phyloP scores from a whole-genome alignment of 495 filamentous ascomycete species.

The Lindgomyces ingoldianus region DNA sequence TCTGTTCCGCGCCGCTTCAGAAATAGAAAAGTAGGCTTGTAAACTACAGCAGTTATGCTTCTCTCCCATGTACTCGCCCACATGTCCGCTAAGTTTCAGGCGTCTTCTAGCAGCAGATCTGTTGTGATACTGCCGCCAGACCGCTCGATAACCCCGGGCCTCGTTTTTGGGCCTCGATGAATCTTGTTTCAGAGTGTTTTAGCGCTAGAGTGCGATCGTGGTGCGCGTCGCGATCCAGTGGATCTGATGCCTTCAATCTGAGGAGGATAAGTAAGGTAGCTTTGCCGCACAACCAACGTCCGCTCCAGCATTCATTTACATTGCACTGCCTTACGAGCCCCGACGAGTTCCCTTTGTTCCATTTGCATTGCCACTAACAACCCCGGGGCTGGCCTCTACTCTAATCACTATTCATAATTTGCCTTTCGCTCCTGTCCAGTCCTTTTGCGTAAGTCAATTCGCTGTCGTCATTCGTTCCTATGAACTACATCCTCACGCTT shows the following conservation, averaged over 20 bases:
- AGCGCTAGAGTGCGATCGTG: conserved; percentile 27
- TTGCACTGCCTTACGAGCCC: conserved; percentile 22
- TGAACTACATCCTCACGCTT: conserved; percentile 6
- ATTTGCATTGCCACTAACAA: conserved; percentile 33
- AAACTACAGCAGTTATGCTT: not conserved
- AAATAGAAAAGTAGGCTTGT: conserved; percentile 11
- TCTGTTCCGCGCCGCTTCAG: conserved; percentile 11
- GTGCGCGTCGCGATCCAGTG: conserved; percentile 28
- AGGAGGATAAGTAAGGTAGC: conserved; percentile 34
- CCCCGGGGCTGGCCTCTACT: conserved; percentile 36
- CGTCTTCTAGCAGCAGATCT: conserved; percentile 14
- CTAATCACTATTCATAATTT: conserved; percentile 40
- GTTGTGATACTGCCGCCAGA: conserved; percentile 33
- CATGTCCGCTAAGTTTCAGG: conserved; percentile 24
- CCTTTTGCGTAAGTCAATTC: conserved; percentile 34
- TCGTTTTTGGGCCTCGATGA: conserved; percentile 9
- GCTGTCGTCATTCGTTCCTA: conserved; percentile 10
- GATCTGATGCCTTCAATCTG: conserved; percentile 26
- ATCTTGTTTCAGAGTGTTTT: conserved; percentile 36
- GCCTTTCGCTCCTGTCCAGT: conserved; percentile 4
- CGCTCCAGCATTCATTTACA: conserved; percentile 18
- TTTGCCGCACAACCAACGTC: conserved; percentile 33
- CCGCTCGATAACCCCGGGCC: conserved; percentile 8
- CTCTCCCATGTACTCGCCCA: conserved; percentile 34
- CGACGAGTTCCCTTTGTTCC: conserved; percentile 31